Base-by-base conservation (phyloP, 768 basidiomycete genomes). In the Phanerochaete carnosa region DNA sequence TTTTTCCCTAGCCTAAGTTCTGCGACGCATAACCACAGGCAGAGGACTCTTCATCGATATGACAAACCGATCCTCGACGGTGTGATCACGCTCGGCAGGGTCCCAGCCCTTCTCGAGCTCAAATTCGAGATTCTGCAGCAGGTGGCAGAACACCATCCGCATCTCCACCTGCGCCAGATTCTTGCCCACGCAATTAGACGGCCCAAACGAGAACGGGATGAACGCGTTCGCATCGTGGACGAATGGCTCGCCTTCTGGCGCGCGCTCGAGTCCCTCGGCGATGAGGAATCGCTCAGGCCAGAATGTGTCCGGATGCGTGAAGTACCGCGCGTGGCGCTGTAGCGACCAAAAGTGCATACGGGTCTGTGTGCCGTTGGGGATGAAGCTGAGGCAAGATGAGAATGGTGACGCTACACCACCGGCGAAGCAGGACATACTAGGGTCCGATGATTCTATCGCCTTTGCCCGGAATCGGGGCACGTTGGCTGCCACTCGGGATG, bases 181-280 rank as follows among this genome's bases (percentile, higher is more conserved):
- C 63, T 75, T 78, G 22, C 83, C 83, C 3, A 75, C 77, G 61
- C 84, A 84, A 62, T 79, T 80, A 12, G 76, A 74, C n/a, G 81
- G 81, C 0, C n/a, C n/a, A n/a, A n/a, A n/a, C n/a, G n/a, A n/a
- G n/a, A n/a, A n/a, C n/a, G n/a, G n/a, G n/a, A n/a, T 72, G 68
- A 77, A 79, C 9, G 69, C 75, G 33, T 46, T 29, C 9, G 56
- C 19, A 58, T 77, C 70, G 30, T 60, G 55, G 43, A 66, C 57
- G 39, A 65, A 43, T n/a, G 33, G 45, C 33, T 46, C 26, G 37
- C 32, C 8, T 26, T 19, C n/a, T 22, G 59, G 45, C 25, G 59
- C 12, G 16, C 25, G 59, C n/a, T 12, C 23, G 22, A 55, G 37
- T 15, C 52, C 66, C 9, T 59, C 47, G 3, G 45, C 55, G 15